Base-by-base conservation (phyloP, 2,329 filamentous ascomycete genomes). In the Aureobasidium sp. region DNA sequence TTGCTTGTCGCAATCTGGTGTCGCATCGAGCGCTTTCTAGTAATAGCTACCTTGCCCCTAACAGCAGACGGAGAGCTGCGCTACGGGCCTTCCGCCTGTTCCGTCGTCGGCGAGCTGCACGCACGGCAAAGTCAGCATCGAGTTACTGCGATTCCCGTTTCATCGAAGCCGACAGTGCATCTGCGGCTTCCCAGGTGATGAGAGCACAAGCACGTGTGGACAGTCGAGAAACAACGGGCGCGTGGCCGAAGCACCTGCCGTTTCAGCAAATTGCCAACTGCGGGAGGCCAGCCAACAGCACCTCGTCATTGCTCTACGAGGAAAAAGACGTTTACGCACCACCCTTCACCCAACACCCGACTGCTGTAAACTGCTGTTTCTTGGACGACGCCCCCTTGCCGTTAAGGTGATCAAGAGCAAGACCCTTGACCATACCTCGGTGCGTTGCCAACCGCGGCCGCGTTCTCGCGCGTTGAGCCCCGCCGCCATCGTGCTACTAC, bases 241-340 rank as follows among this genome's bases (percentile, higher is more conserved):
- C 58, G 49, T 60, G 58, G 58, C 38, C 58, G 47, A 53, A 49
- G 38, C 58, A 60, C 25, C 38, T 60, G 58, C 47, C 58, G 49
- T 60, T 60, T 60, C 58, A 51, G 55, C 55, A 60, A 60, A 54
- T 60, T 60, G 46, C 15, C 58, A 54, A 46, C 47, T 46, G 58
- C 40, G 46, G 46, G 47, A 43, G 35, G 47, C 58, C 58, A 60
- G 58, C 58, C 58, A 60, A 60, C 58, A 45, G 58, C 33, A 60
- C 15, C 10, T 46, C 58, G 58, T 51, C 37, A 49, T 60, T 60
- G 35, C 47, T 47, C 37, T 46, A 54, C 33, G 33, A n/a, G 46
- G 47, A 35, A 38, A 60, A 60, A 45, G 29, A 27, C 58, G 58
- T 60, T 60, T 25, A 37, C 37, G 17, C 49, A 45, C 47, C 9